A percentile compares a stretch with the other conserved stretches of the same genome.
Evolutionary conservation across 2,329 filamentous ascomycete species (phyloP).

Genomic region (Alternaria conjuncta): DNA sequence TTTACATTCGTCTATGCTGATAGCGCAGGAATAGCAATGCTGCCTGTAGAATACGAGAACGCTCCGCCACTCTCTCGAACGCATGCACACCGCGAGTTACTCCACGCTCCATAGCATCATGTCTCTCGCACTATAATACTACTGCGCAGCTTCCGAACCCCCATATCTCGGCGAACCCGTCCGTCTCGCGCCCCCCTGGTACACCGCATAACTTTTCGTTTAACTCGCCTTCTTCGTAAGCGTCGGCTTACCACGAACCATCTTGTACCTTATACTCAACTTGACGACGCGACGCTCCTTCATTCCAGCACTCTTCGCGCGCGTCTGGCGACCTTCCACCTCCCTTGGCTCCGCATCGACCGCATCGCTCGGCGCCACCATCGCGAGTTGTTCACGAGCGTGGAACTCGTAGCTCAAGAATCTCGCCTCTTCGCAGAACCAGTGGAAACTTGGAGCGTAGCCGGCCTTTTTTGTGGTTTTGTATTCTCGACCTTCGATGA

Average conservation of each 20-base stretch:
- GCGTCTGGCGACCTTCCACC: not conserved
- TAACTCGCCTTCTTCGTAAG: not conserved
- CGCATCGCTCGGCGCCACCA: not conserved
- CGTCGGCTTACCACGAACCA: not conserved
- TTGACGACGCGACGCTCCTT: constrained; percentile 7
- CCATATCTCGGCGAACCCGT: not conserved
- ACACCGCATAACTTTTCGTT: not conserved
- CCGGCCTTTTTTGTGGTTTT: not conserved
- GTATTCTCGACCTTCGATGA: constrained; percentile 15
- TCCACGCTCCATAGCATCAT: too few relatives aligned
- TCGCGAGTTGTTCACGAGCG: constrained; percentile 8
- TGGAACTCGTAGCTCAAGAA: constrained; percentile 13
- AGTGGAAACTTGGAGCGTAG: constrained; percentile 11
- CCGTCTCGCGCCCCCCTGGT: not conserved
- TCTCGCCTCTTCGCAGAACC: constrained; percentile 18
- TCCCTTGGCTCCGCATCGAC: not conserved
- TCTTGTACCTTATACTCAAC: constrained; percentile 8
- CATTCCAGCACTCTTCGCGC: not conserved
- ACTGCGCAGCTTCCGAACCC: not conserved
- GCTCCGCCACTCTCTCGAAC: not conserved
- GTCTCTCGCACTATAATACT: too few relatives aligned
- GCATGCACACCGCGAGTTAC: not conserved
- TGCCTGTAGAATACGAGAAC: not conserved
- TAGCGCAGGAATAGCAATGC: too few relatives aligned
- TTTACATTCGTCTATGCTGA: not conserved